These are phyloP conservation scores for Nasturtium officinale DNA, from an alignment of 345 rosid species.

Conservation along the genomic window DNA sequence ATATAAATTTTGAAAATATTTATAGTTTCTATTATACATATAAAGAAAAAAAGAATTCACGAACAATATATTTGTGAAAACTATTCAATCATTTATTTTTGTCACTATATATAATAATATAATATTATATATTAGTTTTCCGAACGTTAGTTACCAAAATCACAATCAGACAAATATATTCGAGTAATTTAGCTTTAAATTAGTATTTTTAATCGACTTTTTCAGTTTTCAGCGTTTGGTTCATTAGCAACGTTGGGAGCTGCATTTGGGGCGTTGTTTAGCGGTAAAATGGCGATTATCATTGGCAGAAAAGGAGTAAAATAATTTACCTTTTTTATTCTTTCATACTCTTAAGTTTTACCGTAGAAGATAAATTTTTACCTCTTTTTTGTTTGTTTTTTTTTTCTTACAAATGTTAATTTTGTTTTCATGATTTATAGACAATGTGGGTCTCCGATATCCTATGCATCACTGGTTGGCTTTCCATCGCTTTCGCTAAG, in stretches of 20 bases:
- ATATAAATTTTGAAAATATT: not conserved
- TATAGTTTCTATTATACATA: not conserved
- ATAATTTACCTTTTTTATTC: not conserved
- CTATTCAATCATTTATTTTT: not conserved
- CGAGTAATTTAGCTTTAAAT: not conserved
- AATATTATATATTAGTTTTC: not conserved
- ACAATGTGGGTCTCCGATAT: constrained; percentile 49
- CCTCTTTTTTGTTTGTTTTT: not conserved
- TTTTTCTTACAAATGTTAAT: not conserved
- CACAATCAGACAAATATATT: not conserved
- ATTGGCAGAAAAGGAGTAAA: constrained; percentile 46
- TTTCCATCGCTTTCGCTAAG: constrained; percentile 55
- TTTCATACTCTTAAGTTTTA: not conserved
- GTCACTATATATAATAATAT: not conserved
- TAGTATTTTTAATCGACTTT: not conserved
- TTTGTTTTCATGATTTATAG: constrained; percentile 26
- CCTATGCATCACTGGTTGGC: constrained; percentile 55
- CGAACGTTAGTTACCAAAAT: not conserved
- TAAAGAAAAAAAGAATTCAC: not conserved
- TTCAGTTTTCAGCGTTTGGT: constrained; percentile 44
- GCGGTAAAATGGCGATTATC: constrained; percentile 43
- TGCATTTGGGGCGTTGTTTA: constrained; percentile 37
- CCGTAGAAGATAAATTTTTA: not conserved
- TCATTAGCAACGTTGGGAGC: constrained; percentile 42
- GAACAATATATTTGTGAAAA: not conserved